Conservation (phyloP, 177 flowering plant species). For the Vitis hybrid region DNA sequence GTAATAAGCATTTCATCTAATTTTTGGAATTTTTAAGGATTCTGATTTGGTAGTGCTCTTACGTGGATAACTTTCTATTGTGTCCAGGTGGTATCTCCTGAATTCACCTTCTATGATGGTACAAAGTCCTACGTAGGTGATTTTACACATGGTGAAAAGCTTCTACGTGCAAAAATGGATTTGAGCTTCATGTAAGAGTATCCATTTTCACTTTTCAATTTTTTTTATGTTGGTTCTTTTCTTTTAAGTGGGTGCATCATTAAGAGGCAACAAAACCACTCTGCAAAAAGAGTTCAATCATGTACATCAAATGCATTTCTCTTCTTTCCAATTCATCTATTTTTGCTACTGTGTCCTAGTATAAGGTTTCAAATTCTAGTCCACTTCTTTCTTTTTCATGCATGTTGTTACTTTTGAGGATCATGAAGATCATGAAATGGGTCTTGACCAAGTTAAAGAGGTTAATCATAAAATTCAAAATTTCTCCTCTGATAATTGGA, state of each 20-base stretch:
- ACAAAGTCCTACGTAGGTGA: conserved; percentile 76
- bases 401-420: too few relatives aligned
- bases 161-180: conserved; percentile 92
- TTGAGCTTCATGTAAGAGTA: conserved; percentile 85
- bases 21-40: background rate
- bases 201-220: conserved; percentile 1
- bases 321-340: too few relatives aligned
- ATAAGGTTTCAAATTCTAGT: too few relatives aligned
- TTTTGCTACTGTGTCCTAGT: too few relatives aligned
- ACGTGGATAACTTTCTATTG: background rate
- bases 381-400: too few relatives aligned
- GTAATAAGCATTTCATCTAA: background rate
- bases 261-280: too few relatives aligned
- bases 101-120: conserved; percentile 90
- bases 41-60: background rate
- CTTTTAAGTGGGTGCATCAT: background rate
- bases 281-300: too few relatives aligned
- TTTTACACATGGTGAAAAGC: conserved; percentile 74
- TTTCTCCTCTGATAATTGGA: too few relatives aligned
- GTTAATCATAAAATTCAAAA: too few relatives aligned
- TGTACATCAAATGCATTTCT: too few relatives aligned
- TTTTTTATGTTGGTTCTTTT: conserved; percentile 5
- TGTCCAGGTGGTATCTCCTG: conserved; percentile 85
- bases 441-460: too few relatives aligned
- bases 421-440: too few relatives aligned